Evolutionary conservation across 1,139 yeast genomes (phyloP), one percentile per base, ranked within the genome.

Genomic region (Taphrina pruni): DNA sequence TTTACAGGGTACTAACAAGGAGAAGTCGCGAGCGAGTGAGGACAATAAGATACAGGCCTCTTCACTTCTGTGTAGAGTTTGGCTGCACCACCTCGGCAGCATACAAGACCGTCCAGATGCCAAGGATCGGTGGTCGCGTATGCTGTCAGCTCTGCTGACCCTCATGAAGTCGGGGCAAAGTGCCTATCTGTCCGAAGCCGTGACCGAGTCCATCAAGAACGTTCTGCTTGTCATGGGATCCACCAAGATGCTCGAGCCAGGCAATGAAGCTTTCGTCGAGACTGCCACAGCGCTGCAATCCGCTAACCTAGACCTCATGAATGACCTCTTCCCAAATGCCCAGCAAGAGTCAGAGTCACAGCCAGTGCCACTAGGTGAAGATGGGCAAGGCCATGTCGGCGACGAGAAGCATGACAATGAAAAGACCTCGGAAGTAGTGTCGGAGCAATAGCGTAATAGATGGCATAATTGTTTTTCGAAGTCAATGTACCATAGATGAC

Each of bases 31-130:
- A 8, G 36, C 38, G 21, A 46, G 38, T 12, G 61, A 55, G 55
- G 67, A 64, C 43, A 55, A 48, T 0, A 88, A 89, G 70, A 80
- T 83, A 62, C 92, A 88, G 72, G 86, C 89, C 0, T 82, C 94
- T 68, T 82, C 87, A 12, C 78, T 90, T 61, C 81, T 88, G 14
- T 87, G 96, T 71, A 89, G 89, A 75, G 86, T 88, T 1, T 90
- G 90, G 75, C 79, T 93, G 73, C 88, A 87, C 68, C 86, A 85
- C 73, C 81, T 83, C 48, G 78, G 79, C 80, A 60, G 79, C 79
- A 38, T 80, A 81, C 56, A 81, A 80, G 52, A 80, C 79, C 66
- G 80, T 80, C 79, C 74, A 4, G 76, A 76, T 26, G 72, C 75
- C 57, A 67, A 77, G 12, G 75, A 75, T 5, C 72, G 84, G 1